Percentiles rank a stretch among this genome's conserved stretches.
phyloP scores from a whole-genome alignment of 352 stramenopile species.

The Phytophthora meadii region DNA sequence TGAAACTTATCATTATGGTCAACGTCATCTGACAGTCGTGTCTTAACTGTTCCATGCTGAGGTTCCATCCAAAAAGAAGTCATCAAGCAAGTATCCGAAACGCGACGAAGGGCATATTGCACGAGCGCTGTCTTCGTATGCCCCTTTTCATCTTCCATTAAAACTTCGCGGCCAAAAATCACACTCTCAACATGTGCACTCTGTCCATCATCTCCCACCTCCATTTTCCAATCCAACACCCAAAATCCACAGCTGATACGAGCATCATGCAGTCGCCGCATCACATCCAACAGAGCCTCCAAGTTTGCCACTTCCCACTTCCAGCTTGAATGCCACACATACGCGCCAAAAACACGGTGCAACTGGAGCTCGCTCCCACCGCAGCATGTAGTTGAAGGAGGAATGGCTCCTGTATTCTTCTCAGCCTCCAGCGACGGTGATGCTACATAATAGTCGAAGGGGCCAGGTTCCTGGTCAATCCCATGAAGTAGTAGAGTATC shows the following conservation, averaged over 20 bases:
- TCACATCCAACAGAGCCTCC: conserved; percentile 60
- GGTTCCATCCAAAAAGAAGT: conserved; percentile 92
- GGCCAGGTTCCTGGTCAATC: conserved; percentile 39
- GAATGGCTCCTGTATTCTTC: conserved; percentile 38
- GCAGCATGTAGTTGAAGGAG: conserved; percentile 65
- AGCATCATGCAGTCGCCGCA: conserved; percentile 76
- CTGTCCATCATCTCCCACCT: conserved; percentile 63
- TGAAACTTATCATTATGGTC: conserved; percentile 71
- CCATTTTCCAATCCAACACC: conserved; percentile 84
- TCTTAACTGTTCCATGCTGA: conserved; percentile 77
- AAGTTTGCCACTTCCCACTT: conserved; percentile 79
- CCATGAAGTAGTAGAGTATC: conserved; percentile 71
- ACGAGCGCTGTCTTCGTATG: conserved; percentile 76
- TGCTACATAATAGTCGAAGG: conserved; percentile 41
- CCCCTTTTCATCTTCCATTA: conserved; percentile 85
- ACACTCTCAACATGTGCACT: conserved; percentile 64
- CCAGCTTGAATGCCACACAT: conserved; percentile 91
- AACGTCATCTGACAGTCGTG: conserved; percentile 48
- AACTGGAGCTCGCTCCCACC: conserved; percentile 80
- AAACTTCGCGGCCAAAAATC: conserved; percentile 83
- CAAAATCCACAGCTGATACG: conserved; percentile 80
- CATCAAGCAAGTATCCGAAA: conserved; percentile 81
- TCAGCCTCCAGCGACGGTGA: conserved; percentile 45
- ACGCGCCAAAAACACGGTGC: conserved; percentile 81
- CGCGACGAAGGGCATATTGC: conserved; percentile 79